phyloP scores from a whole-genome alignment of 1,284 basidiomycete species.

The Veloporphyrellus conicus region DNA sequence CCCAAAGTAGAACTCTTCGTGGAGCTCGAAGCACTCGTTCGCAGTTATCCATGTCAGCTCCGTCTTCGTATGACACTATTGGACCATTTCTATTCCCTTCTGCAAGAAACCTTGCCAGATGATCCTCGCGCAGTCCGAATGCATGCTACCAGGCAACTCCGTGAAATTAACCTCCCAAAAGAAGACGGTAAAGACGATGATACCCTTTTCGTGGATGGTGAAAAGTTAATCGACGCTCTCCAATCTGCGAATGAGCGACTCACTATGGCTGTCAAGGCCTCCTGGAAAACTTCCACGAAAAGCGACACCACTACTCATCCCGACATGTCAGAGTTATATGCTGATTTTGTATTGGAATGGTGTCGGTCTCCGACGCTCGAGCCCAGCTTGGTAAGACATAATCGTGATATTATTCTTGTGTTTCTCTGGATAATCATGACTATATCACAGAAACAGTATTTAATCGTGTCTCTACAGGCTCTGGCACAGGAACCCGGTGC shows the following conservation, averaged over 20 bases:
- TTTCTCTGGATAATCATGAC: conserved; percentile 1
- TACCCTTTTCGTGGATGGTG: conserved; percentile 29
- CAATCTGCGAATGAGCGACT: conserved; percentile 58
- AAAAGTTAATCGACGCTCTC: conserved; percentile 54
- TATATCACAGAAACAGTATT: conserved; percentile 45
- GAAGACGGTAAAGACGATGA: conserved; percentile 12
- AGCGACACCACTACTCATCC: conserved; percentile 23
- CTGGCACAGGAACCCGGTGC: conserved; percentile 37
- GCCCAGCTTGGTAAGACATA: conserved; percentile 47
- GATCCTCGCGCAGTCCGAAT: conserved; percentile 52
- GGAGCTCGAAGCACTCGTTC: conserved; percentile 51
- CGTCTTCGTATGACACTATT: conserved; percentile 47
- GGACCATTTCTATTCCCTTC: conserved; percentile 50
- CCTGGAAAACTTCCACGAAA: conserved; percentile 5
- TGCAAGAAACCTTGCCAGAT: conserved; percentile 43
- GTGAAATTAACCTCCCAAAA: conserved; percentile 18
- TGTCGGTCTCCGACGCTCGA: conserved; percentile 47
- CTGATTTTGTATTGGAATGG: conserved; percentile 56
- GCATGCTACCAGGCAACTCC: conserved; percentile 45
- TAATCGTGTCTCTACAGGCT: conserved; percentile 48
- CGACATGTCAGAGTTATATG: conserved; percentile 47
- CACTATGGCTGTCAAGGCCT: conserved; percentile 29
- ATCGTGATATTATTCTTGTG: neutral
- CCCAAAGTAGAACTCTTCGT: conserved; percentile 58
- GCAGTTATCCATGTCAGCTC: conserved; percentile 50